A percentile compares a stretch with the other conserved stretches of the same genome.
Conservation (phyloP, 1,139 yeast genomes). For the Nakaseomyces sp. region DNA sequence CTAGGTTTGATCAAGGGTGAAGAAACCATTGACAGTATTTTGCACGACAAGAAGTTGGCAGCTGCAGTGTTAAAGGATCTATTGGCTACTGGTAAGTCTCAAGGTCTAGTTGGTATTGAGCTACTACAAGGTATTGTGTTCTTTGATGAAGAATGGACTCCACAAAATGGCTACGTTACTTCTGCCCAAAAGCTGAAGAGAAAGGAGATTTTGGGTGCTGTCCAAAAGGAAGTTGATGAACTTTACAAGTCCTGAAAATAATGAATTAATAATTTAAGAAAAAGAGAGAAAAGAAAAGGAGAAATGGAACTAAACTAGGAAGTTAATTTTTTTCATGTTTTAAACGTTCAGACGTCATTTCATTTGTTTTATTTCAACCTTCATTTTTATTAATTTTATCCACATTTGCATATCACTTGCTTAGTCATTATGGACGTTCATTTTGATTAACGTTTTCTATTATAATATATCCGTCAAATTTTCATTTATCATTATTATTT, state of each 20-base stretch:
- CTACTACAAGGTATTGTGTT: conserved; percentile 70
- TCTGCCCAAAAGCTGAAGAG: conserved; percentile 96
- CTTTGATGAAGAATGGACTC: conserved; percentile 93
- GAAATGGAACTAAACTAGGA: too few relatives aligned
- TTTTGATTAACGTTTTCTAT: not conserved
- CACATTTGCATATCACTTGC: not conserved
- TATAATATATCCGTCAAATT: conserved; percentile 1
- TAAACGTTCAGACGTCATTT: not conserved
- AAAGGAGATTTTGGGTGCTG: conserved; percentile 67
- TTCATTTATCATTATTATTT: not conserved
- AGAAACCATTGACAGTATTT: conserved; percentile 44
- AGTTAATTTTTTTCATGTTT: too few relatives aligned
- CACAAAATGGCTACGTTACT: conserved; percentile 87
- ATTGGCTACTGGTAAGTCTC: conserved; percentile 65
- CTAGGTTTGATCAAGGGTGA: conserved; percentile 42
- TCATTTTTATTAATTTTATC: not conserved
- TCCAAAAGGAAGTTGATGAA: conserved; percentile 46
- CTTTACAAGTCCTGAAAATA: conserved; percentile 39
- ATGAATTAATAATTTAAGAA: too few relatives aligned
- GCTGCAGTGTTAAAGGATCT: conserved; percentile 51
- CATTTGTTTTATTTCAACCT: conserved; percentile 1
- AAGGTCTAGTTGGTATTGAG: conserved; percentile 82
- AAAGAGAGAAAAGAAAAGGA: not conserved
- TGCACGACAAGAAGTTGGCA: conserved; percentile 50
- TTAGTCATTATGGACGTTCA: not conserved